Conservation (phyloP, 2,329 filamentous ascomycete genomes). For the Ophiosphaerella herpotricha region DNA sequence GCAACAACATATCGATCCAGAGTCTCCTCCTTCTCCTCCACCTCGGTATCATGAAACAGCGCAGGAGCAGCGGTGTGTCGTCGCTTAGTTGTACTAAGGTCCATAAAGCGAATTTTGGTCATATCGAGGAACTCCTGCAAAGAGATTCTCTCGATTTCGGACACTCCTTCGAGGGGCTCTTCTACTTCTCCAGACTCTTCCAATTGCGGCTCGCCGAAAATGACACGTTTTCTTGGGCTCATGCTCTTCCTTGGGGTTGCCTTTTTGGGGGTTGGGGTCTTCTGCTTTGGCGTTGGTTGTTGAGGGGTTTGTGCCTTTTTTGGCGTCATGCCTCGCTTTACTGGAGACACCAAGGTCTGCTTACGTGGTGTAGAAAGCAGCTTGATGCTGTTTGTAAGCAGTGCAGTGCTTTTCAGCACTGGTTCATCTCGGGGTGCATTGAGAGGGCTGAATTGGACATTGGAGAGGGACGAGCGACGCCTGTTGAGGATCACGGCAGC, state of each 20-base stretch:
- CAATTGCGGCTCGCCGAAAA: conserved; percentile 33
- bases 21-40: conserved; percentile 54
- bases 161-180: conserved; percentile 23
- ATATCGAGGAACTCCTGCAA: conserved; percentile 92
- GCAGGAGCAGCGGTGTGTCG: conserved; percentile 70
- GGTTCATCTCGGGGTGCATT: conserved; percentile 33
- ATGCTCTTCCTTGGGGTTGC: conserved; percentile 31
- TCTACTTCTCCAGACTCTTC: conserved; percentile 34
- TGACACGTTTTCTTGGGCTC: conserved; percentile 42
- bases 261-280: conserved; percentile 45
- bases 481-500: conserved; percentile 40
- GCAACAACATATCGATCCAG: conserved; percentile 84
- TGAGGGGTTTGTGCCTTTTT: conserved; percentile 45
- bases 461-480: conserved; percentile 41
- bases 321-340: conserved; percentile 45
- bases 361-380: conserved; percentile 56
- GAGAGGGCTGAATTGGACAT: conserved; percentile 43
- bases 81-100: conserved; percentile 93
- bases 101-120: conserved; percentile 98
- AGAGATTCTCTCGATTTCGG: conserved; percentile 67
- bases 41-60: conserved; percentile 41
- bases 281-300: conserved; percentile 46
- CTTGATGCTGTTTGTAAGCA: conserved; percentile 52
- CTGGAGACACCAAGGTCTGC: conserved; percentile 50
- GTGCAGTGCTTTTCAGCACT: conserved; percentile 35